Evolutionary conservation across 306 rosid species (phyloP), one percentile per base, ranked within the genome.

Genomic region (Lathyrus tuberosus): DNA sequence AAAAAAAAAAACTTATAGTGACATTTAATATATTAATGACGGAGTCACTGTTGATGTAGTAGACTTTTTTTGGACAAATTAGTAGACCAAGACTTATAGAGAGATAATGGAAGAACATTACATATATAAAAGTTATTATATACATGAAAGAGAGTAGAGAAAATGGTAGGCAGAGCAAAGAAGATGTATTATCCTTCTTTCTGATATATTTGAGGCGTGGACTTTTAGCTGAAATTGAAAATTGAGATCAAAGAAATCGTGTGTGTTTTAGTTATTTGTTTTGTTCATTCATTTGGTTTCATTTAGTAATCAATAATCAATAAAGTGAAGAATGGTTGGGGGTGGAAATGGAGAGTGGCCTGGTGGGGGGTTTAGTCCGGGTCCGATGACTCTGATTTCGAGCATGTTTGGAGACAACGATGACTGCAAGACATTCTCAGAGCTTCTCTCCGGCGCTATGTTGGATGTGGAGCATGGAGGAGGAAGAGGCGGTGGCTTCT

Each of bases 321-420:
- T 14, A 57, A 57, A 28, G 63, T 28, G 63, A 62, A 87, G 63
- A 62, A 87, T 87, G 98, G 80, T 70, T n/a, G 66, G 78, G 60
- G 76, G 80, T 65, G 84, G 67, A 51, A 82, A 66, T 51, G 79
- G 77, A 35, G 58, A 77, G 13, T 71, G 76, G 80, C 95, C 90
- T 64, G 7, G 80, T 62, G 83, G 82, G 6, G 87, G 80, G 6
- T 87, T 86, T 57, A 89, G 96, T 77, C 98, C 92, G 0, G 93
- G 91, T 6, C 96, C 98, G 46, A 87, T 92, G 96, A 86, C 89
- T 46, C 68, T 92, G 4, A 81, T 92, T 62, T 88, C 96, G 0
- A 89, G 47, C 79, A 83, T 89, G 75, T 86, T 89, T 47, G 68
- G 85, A n/a, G 89, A 88, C 4, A 73, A 71, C 79, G 92, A 89